A percentile compares a stretch with the other conserved stretches of the same genome.
These are phyloP conservation scores for Diplodia sapinea DNA, from an alignment of 2,329 filamentous ascomycete species.

Conservation along the genomic window DNA sequence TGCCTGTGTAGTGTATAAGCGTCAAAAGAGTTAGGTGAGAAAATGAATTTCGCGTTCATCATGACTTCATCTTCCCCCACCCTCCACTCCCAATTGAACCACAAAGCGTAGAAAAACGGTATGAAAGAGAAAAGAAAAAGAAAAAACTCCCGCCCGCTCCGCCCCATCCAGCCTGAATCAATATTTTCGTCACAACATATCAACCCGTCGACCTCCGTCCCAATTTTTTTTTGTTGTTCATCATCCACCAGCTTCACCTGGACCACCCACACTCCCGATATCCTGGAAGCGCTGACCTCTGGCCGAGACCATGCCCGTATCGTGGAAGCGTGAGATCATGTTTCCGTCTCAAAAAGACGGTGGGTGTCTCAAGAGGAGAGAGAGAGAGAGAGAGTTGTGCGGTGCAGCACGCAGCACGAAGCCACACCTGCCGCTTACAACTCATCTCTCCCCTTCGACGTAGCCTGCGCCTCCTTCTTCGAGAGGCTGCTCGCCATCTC, in stretches of 20 bases:
- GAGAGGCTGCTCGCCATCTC: slow-evolving; percentile 55
- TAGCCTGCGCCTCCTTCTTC: slow-evolving; percentile 47
- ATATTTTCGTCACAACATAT: background rate
- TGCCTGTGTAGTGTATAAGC: background rate
- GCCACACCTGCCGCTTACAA: slow-evolving; percentile 44
- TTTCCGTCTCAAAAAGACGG: background rate
- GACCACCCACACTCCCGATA: background rate
- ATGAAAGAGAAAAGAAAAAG: background rate
- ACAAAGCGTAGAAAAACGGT: background rate
- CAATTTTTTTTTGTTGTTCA: background rate
- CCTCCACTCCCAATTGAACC: too few relatives aligned
- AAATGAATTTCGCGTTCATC: background rate
- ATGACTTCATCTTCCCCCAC: background rate
- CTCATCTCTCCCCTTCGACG: slow-evolving; percentile 58
- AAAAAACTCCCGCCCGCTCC: background rate
- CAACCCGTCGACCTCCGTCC: background rate
- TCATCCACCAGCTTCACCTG: background rate
- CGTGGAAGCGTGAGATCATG: background rate
- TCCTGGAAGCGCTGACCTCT: background rate
- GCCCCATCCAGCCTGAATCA: background rate
- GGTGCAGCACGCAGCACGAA: background rate
- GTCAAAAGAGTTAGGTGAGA: background rate
- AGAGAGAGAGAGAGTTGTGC: background rate
- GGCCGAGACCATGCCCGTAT: background rate
- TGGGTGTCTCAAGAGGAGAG: too few relatives aligned